Conservation (phyloP, 345 rosid genomes). For the Nephelium lappaceum region DNA sequence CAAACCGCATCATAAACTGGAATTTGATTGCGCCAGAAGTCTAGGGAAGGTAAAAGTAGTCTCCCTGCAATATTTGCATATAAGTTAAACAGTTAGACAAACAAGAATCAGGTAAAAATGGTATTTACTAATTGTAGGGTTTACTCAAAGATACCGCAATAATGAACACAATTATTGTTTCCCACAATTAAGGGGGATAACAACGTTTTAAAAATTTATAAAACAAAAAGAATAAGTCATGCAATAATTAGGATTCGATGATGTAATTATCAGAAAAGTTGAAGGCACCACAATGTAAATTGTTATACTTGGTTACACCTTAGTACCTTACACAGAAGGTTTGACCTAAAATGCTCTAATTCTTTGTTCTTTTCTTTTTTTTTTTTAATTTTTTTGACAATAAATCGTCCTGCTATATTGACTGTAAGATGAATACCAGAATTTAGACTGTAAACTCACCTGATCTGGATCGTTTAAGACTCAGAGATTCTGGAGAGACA, state of each 20-base stretch:
- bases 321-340: not conserved
- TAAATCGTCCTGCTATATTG: not conserved
- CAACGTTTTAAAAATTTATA: not conserved
- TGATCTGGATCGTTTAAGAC: constrained; percentile 56
- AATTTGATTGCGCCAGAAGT: constrained; percentile 85
- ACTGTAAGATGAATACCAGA: not conserved
- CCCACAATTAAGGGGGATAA: not conserved
- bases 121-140: not conserved
- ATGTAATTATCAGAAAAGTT: constrained; percentile 2
- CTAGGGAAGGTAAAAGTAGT: constrained; percentile 64
- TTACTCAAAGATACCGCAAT: not conserved
- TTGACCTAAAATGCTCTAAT: not conserved
- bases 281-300: not conserved
- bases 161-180: not conserved
- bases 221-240: not conserved
- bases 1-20: constrained; percentile 73
- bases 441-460: constrained; percentile 40
- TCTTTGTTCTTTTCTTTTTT: too few species aligned
- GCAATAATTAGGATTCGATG: not conserved
- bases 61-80: constrained; percentile 60
- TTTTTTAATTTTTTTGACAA: not conserved
- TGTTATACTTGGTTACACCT: not conserved
- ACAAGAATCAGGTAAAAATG: not conserved
- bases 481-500: constrained; percentile 45
- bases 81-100: constrained; percentile 20